These are phyloP conservation scores for Rhynchospora tenuis DNA, from an alignment of 176 grass and related monocot species.

Conservation along the genomic window DNA sequence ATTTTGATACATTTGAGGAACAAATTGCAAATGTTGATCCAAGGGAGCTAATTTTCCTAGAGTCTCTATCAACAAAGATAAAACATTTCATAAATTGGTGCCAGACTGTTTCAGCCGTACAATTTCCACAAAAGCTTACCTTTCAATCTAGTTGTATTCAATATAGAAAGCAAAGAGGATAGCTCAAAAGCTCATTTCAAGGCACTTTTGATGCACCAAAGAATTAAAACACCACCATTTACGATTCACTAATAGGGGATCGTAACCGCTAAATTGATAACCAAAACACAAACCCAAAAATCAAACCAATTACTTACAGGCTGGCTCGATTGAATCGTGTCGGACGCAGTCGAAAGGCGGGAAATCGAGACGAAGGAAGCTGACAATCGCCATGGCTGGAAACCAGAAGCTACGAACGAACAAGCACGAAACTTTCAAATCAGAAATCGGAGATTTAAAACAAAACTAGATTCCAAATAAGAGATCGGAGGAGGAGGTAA, in stretches of 20 bases:
- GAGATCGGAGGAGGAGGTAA: neutral
- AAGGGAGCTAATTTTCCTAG: neutral
- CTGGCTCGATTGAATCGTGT: constrained; percentile 25
- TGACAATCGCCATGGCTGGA: constrained; percentile 43
- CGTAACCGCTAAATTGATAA: neutral
- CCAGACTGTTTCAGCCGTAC: neutral
- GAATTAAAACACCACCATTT: neutral
- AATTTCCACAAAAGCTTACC: neutral
- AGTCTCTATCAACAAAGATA: neutral
- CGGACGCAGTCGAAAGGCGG: constrained; percentile 50
- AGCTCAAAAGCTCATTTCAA: neutral
- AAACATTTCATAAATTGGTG: no score
- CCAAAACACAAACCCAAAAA: neutral
- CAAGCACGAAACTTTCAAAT: neutral
- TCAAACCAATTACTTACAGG: constrained; percentile 25
- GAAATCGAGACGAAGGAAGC: constrained; percentile 17
- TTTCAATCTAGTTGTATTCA: neutral
- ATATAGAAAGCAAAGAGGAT: neutral
- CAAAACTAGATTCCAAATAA: neutral
- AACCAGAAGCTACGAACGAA: constrained; percentile 40
- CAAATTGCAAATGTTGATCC: neutral
- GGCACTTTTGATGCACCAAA: neutral
- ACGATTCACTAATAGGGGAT: neutral
- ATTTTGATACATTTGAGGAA: neutral
- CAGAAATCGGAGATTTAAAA: neutral